phyloP scores from a whole-genome alignment of 345 rosid genomes.

The Eucalyptus leucophloia region DNA sequence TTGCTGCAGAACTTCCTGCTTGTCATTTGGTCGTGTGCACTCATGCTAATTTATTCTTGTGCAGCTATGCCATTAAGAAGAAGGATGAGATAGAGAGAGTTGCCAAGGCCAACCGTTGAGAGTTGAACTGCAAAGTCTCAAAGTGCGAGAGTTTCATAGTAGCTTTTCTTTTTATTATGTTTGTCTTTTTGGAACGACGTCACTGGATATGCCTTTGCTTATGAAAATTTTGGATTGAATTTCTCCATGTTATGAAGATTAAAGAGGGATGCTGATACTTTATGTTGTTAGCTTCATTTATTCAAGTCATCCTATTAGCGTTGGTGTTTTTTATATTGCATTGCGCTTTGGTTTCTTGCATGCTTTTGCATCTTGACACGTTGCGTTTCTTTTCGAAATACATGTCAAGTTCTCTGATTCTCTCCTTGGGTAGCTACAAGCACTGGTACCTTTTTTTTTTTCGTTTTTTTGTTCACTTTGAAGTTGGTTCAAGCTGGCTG shows the following conservation, averaged over 20 bases:
- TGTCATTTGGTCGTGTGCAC: neutral
- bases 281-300: neutral
- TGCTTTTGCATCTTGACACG: neutral
- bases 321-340: neutral
- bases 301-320: neutral
- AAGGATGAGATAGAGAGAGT: slow-evolving; percentile 97
- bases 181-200: neutral
- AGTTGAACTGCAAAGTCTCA: neutral
- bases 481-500: neutral
- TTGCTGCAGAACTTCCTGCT: neutral
- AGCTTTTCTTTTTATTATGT: neutral
- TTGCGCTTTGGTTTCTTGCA: neutral
- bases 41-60: neutral
- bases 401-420: neutral
- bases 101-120: slow-evolving; percentile 96
- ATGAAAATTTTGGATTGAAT: neutral
- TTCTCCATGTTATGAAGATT: neutral
- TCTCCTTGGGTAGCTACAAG: neutral
- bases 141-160: neutral
- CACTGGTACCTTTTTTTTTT: too few species aligned
- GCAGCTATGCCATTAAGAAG: slow-evolving; percentile 90
- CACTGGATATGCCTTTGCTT: neutral
- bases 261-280: neutral
- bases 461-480: neutral
- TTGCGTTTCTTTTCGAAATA: neutral